Conservation (phyloP, 2,329 filamentous ascomycete genomes). For the Thielaviopsis euricoi region DNA sequence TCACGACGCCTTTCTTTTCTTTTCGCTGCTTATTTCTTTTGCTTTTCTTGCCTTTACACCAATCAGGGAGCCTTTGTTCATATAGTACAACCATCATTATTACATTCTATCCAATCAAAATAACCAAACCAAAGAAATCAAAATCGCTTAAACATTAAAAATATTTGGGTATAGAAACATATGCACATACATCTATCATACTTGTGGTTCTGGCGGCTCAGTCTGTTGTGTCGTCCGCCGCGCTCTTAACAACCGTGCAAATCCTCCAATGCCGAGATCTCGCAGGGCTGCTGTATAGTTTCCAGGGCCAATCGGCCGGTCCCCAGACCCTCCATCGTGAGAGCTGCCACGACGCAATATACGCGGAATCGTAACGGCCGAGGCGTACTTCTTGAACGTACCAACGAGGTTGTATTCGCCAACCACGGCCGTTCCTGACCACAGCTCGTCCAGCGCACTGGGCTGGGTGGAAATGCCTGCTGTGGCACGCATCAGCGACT, state of each 20-base stretch:
- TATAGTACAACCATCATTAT: slow-evolving; percentile 1
- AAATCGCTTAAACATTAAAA: not conserved
- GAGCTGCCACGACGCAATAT: not conserved
- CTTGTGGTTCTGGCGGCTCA: not conserved
- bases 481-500: not conserved
- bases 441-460: slow-evolving; percentile 23
- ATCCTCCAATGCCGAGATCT: slow-evolving; percentile 2
- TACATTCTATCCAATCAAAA: not conserved
- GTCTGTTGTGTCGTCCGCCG: not conserved
- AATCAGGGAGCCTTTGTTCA: not conserved
- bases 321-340: not conserved
- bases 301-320: not conserved
- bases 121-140: not conserved
- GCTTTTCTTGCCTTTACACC: slow-evolving; percentile 1
- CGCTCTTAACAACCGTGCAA: slow-evolving; percentile 2
- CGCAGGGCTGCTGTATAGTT: slow-evolving; percentile 5
- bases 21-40: not conserved
- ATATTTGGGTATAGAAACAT: not conserved
- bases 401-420: slow-evolving; percentile 36
- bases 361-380: slow-evolving; percentile 4
- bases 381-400: slow-evolving; percentile 17
- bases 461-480: not conserved
- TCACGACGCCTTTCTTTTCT: not conserved
- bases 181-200: slow-evolving; percentile 1
- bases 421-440: slow-evolving; percentile 37